These are phyloP conservation scores for Westerdykella ornata DNA, from an alignment of 2,329 filamentous ascomycete species.

Conservation along the genomic window DNA sequence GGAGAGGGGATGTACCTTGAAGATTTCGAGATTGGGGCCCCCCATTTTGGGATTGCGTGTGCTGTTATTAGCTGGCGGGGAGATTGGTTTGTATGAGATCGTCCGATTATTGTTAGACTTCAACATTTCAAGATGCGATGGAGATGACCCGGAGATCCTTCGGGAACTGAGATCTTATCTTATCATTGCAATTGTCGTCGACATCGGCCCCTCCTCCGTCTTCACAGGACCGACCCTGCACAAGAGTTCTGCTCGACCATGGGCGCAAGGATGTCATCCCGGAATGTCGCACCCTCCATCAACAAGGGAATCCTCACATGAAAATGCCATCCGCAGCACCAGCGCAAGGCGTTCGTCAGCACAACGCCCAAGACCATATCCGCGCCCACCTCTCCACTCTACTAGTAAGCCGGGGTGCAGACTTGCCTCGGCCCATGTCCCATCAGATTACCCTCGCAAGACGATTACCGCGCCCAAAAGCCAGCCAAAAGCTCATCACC, in stretches of 20 bases:
- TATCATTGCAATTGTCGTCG: background rate
- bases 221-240: too few species aligned
- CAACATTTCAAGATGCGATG: slow-evolving; percentile 6
- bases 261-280: too few species aligned
- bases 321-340: too few species aligned
- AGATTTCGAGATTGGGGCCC: slow-evolving; percentile 85
- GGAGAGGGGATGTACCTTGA: slow-evolving; percentile 60
- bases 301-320: too few species aligned
- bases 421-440: slow-evolving; percentile 17
- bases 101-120: slow-evolving; percentile 1
- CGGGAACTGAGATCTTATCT: slow-evolving; percentile 14
- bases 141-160: slow-evolving; percentile 14
- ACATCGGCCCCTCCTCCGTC: background rate
- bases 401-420: background rate
- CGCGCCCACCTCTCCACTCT: too few species aligned
- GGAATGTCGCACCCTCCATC: too few species aligned
- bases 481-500: background rate
- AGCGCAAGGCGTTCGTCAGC: too few species aligned
- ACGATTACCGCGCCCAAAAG: too few species aligned
- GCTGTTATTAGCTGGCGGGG: slow-evolving; percentile 22
- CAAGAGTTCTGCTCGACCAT: too few species aligned
- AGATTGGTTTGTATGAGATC: slow-evolving; percentile 6
- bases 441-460: slow-evolving; percentile 7
- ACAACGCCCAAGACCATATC: too few species aligned
- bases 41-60: slow-evolving; percentile 51